Percentiles rank a stretch among this genome's conserved stretches.
Evolutionary conservation across 768 basidiomycete genomes (phyloP).

Genomic region (Aureoboletus auriporus): DNA sequence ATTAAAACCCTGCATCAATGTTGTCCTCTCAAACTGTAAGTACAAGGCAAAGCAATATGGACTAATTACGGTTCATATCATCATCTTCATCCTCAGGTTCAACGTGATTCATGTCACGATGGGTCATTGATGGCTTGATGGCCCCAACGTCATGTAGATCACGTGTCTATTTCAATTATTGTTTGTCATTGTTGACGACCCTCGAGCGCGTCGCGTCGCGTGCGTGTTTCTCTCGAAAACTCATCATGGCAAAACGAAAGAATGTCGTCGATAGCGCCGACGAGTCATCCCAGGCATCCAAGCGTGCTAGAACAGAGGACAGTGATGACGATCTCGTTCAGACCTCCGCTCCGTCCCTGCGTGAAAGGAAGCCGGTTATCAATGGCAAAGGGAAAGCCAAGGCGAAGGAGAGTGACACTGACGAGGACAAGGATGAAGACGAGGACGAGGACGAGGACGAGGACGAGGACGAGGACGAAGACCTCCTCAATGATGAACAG

Average conservation of each 20-base stretch:
- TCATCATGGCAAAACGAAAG: constrained; percentile 54
- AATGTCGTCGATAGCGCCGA: constrained; percentile 42
- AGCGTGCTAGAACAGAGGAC: constrained; percentile 43
- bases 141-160: not conserved
- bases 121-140: no score
- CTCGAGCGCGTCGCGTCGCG: constrained; percentile 28
- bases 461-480: constrained; percentile 27
- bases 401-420: constrained; percentile 26
- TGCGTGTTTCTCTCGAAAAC: not conserved
- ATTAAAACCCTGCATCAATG: not conserved
- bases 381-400: constrained; percentile 33
- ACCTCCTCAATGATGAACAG: constrained; percentile 33
- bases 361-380: constrained; percentile 27
- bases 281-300: constrained; percentile 36
- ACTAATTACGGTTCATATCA: no score
- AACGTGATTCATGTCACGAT: no score
- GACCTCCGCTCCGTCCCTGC: constrained; percentile 12
- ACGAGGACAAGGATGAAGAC: constrained; percentile 24
- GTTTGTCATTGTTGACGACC: constrained; percentile 21
- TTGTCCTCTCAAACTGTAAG: not conserved
- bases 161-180: constrained; percentile 5
- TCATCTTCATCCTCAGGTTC: no score
- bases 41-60: no score
- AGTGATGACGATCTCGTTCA: constrained; percentile 29
- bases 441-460: constrained; percentile 28